A percentile compares a stretch with the other conserved stretches of the same genome.
Evolutionary conservation across 257 asterid species (phyloP).

Genomic region (Orobanche coerulescens): DNA sequence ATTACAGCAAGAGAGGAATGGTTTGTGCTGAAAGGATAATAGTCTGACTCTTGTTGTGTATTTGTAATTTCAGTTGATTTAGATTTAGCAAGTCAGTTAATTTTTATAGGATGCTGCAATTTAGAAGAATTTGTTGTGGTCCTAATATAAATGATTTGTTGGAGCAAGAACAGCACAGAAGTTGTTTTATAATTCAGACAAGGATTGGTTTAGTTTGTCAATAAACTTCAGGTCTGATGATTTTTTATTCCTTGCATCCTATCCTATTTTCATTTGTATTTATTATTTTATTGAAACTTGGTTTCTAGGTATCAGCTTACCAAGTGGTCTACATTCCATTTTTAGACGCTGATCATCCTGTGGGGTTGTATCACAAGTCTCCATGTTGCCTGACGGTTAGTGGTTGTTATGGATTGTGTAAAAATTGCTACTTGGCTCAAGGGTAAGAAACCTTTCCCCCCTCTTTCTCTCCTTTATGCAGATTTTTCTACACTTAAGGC

Average conservation of each 20-base stretch:
- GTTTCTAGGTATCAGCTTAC: conserved; percentile 24
- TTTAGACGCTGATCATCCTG: conserved; percentile 7
- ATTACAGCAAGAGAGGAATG: too few relatives aligned
- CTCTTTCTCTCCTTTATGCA: not conserved
- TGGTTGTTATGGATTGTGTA: conserved; percentile 55
- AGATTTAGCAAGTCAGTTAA: not conserved
- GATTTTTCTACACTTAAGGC: not conserved
- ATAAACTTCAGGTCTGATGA: not conserved
- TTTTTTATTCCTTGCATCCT: not conserved
- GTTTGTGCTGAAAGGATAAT: not conserved
- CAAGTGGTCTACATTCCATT: conserved; percentile 9
- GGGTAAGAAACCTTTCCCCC: conserved; percentile 36
- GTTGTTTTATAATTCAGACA: too few relatives aligned
- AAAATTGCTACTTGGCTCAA: conserved; percentile 39
- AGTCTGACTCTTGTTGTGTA: not conserved
- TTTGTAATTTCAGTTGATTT: not conserved
- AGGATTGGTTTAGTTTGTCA: not conserved
- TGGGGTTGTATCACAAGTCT: conserved; percentile 27
- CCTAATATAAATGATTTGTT: not conserved
- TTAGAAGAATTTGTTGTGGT: not conserved
- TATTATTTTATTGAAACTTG: not conserved
- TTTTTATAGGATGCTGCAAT: too few relatives aligned
- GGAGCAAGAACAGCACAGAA: not conserved
- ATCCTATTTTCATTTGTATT: conserved; percentile 1
- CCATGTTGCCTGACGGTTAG: conserved; percentile 79